Conservation (phyloP, 2,329 filamentous ascomycete genomes). For the Fusarium floridanum region DNA sequence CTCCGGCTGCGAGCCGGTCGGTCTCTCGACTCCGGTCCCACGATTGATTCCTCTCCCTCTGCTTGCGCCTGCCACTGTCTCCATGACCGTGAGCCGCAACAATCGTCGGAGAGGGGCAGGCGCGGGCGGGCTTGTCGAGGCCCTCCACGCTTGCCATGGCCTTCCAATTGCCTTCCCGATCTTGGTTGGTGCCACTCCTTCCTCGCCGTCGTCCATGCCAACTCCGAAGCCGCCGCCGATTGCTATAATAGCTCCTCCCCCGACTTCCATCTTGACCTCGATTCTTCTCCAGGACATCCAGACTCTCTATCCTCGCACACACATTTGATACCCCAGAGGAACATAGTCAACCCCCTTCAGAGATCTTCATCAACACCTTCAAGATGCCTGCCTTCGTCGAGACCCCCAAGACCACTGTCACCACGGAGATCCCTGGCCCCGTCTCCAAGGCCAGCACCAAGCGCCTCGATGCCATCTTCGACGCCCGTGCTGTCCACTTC, state of each 20-base stretch:
- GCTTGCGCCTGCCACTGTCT: constrained; percentile 10
- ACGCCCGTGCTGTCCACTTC: constrained; percentile 65
- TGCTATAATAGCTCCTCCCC: constrained; percentile 47
- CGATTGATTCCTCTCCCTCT: constrained; percentile 21
- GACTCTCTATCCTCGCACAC: constrained; percentile 27
- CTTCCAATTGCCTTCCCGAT: constrained; percentile 20
- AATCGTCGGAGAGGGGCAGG: constrained; percentile 20
- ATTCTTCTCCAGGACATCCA: constrained; percentile 35
- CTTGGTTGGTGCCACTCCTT: constrained; percentile 29
- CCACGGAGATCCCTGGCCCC: constrained; percentile 56
- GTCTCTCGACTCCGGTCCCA: constrained; percentile 46
- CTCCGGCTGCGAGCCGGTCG: constrained; percentile 45
- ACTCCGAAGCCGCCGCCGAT: constrained; percentile 33
- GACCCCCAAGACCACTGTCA: constrained; percentile 51
- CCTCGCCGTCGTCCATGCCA: background rate
- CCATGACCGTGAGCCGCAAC: constrained; percentile 43
- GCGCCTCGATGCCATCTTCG: constrained; percentile 63
- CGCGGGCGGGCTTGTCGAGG: constrained; percentile 26
- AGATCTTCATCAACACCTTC: constrained; percentile 25
- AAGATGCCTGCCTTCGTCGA: constrained; percentile 52
- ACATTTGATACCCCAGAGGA: constrained; percentile 31
- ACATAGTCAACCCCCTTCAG: background rate
- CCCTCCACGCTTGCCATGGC: constrained; percentile 12
- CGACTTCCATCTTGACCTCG: constrained; percentile 28
- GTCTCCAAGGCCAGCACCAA: constrained; percentile 55